phyloP scores from a whole-genome alignment of 805 yeast genomes.

The Candida qinlingensis region DNA sequence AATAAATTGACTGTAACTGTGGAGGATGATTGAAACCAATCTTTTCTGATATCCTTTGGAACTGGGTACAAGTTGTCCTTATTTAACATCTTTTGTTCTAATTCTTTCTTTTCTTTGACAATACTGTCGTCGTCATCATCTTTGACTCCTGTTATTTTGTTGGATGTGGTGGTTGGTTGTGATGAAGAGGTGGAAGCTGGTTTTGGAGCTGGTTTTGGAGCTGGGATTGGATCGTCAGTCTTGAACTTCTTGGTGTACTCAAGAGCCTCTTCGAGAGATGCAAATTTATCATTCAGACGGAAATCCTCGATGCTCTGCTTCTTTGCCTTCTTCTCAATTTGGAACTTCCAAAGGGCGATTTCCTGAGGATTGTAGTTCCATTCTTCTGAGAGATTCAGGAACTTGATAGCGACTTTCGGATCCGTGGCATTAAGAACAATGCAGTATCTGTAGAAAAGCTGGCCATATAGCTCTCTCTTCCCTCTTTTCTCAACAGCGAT shows the following conservation, averaged over 20 bases:
- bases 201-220: neutral
- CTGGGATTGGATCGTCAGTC: neutral
- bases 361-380: constrained; percentile 29
- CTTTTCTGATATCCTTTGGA: constrained; percentile 39
- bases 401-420: constrained; percentile 32
- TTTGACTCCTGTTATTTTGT: neutral
- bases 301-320: constrained; percentile 8
- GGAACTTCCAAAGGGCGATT: constrained; percentile 16
- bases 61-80: constrained; percentile 20
- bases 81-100: constrained; percentile 20
- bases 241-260: constrained; percentile 3
- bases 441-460: constrained; percentile 42
- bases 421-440: constrained; percentile 34
- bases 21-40: constrained; percentile 66
- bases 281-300: constrained; percentile 8
- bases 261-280: constrained; percentile 9
- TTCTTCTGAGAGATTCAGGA: constrained; percentile 36
- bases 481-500: constrained; percentile 38
- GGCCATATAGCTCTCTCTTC: constrained; percentile 36
- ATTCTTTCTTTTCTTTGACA: constrained; percentile 17
- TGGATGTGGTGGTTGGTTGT: neutral
- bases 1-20: constrained; percentile 64
- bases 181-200: neutral
- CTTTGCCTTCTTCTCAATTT: constrained; percentile 16
- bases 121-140: neutral